These are phyloP conservation scores for Flaveria linearis DNA, from an alignment of 129 eudicot species.

Conservation along the genomic window DNA sequence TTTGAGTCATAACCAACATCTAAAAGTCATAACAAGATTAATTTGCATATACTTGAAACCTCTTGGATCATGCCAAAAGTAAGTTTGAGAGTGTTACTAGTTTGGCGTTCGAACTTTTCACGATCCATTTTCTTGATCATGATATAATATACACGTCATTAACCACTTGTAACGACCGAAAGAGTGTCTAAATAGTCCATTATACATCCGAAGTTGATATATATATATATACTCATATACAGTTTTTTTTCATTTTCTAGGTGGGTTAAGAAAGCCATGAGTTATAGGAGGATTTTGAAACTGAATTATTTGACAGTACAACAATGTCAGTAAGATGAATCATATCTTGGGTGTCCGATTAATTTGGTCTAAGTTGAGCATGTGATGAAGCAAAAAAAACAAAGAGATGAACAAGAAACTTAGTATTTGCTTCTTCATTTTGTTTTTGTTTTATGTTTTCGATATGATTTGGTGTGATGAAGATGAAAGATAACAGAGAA, in stretches of 20 bases:
- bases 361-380: no score
- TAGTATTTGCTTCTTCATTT: no score
- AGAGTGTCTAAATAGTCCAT: neutral
- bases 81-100: slow-evolving; percentile 12
- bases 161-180: slow-evolving; percentile 15
- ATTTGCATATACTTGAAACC: slow-evolving; percentile 29
- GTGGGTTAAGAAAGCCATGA: no score
- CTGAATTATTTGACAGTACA: slow-evolving; percentile 30
- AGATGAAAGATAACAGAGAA: no score
- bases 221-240: neutral
- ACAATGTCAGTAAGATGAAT: slow-evolving; percentile 24
- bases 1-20: slow-evolving; percentile 25
- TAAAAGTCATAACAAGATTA: slow-evolving; percentile 15
- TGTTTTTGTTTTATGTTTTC: no score
- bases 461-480: no score
- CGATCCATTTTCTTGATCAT: slow-evolving; percentile 21
- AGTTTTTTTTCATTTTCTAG: neutral
- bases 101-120: slow-evolving; percentile 8
- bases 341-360: slow-evolving; percentile 18
- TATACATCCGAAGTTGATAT: neutral
- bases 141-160: slow-evolving; percentile 5
- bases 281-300: no score
- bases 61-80: slow-evolving; percentile 19
- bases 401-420: no score
- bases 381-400: no score